Evolutionary conservation across 495 filamentous ascomycete genomes (phyloP), one percentile per base, ranked within the genome.

Genomic region (Alectoria sarmentosa): DNA sequence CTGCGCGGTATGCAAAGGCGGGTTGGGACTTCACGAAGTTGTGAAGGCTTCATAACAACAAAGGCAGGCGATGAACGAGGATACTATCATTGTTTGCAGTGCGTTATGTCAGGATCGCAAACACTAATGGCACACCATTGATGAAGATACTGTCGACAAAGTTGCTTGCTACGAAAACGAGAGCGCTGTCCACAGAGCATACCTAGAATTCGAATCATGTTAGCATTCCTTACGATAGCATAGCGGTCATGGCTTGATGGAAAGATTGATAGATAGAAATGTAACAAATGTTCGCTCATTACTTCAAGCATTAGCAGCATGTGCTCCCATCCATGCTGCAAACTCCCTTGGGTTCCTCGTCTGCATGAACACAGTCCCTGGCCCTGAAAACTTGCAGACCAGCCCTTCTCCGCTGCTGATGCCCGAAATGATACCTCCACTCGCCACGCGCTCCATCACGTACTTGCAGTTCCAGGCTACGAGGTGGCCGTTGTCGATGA

Each of bases 401-500:
- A 96, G 74, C 4, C 94, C 94, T 77, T 98, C 94, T 4, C 84
- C 87, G 3, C 89, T 86, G 39, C 85, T 84, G 28, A 95, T 75
- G 32, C 84, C 83, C 32, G 89, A 92, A 9, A 98, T 87, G 54
- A 98, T 84, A 32, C 94, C 95, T 17, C 94, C 94, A 26, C 88
- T 91, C 0, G 94, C 85, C 15, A 92, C 89, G 13, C 95, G 88
- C 75, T 96, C 90, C 55, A 98, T 84, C 15, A 87, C 78, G 71
- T 98, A 98, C 66, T 95, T 89, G 74, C 90, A 93, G 71, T 97
- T 97, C 94, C 94, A 98, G 7, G 94, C 95, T 1, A 98, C 92
- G 9, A 98, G 79, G 67, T 98, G 92, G 14, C 92, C 93, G 70
- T 98, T 98, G 70, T 98, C 92, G 60, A 98, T 86, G 63, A 91